Evolutionary conservation across 257 asterid species (phyloP), one percentile per base, ranked within the genome.

Genomic region (Scutellaria baicalensis): DNA sequence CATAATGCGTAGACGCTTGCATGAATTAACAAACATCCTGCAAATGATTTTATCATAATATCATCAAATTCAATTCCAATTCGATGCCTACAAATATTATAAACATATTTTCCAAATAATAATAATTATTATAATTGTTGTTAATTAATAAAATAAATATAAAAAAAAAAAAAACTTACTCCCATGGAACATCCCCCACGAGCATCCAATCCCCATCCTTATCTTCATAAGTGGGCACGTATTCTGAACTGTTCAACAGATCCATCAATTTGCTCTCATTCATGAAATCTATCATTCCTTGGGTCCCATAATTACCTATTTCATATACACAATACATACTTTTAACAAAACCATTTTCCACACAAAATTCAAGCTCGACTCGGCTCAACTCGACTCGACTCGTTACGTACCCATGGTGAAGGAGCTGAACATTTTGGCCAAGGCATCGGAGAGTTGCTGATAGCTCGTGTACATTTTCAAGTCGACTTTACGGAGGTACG

Each of bases 161-260:
- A n/a, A 60, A 20, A 59, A 63, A 43, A 9, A 40, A 16, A 17
- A 3, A 64, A n/a, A 74, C 96, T 85, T 81, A 89, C 96, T 80
- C 89, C 97, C 97, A 91, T 20, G 97, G 97, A 23, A 91, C 96
- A 76, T 91, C 97, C 59, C 96, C 97, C 67, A 91, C 96, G 83
- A 91, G 95, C 97, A 91, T 91, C 96, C 96, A 91, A 64, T 91
- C 97, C 39, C 95, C 92, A 82, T 91, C 97, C 87, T 91, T 89
- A 81, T 91, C 97, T 81, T 91, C 95, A 57, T 87, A 91, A 68
- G 95, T 80, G 43, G 93, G 91, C 52, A 87, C 97, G 59, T 85
- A 89, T 71, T 89, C 97, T 61, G 97, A 84, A 73, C 93, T 87
- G 80, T 85, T 86, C 75, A 86, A 79, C 47, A 91, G 83, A 81